Percentiles rank a stretch among this genome's conserved stretches.
These are phyloP conservation scores for Dorcoceras hygrometricum DNA, from an alignment of 257 asterid genomes.

Conservation along the genomic window DNA sequence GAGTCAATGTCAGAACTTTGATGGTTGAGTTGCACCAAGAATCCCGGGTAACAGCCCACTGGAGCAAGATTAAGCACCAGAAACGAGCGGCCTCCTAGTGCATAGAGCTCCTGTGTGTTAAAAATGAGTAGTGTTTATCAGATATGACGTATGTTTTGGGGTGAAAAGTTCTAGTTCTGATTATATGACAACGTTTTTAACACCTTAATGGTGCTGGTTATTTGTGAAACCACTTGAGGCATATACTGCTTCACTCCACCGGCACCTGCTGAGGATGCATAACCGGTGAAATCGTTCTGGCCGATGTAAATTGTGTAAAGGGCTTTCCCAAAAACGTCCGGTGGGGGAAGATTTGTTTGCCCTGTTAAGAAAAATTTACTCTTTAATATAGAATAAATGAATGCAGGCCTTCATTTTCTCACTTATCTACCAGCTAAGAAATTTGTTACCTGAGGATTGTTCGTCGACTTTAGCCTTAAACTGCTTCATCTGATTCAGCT, in stretches of 20 bases:
- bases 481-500: slow-evolving; percentile 55
- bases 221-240: slow-evolving; percentile 47
- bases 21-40: slow-evolving; percentile 46
- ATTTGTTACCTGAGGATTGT: slow-evolving; percentile 31
- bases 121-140: neutral
- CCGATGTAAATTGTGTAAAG: slow-evolving; percentile 59
- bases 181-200: neutral
- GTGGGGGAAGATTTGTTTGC: slow-evolving; percentile 39
- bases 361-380: slow-evolving; percentile 25
- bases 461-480: slow-evolving; percentile 48
- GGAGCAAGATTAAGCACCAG: slow-evolving; percentile 72
- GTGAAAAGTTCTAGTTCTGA: neutral
- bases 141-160: neutral
- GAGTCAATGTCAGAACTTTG: slow-evolving; percentile 44
- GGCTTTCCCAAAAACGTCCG: slow-evolving; percentile 47
- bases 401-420: neutral
- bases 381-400: neutral
- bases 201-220: slow-evolving; percentile 53
- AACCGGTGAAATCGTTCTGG: slow-evolving; percentile 60
- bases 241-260: slow-evolving; percentile 37
- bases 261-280: slow-evolving; percentile 34
- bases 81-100: slow-evolving; percentile 52
- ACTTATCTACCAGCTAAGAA: neutral
- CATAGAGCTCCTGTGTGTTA: slow-evolving; percentile 42
- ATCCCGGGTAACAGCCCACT: slow-evolving; percentile 56